Percentiles rank a stretch among this genome's conserved stretches.
phyloP scores from a whole-genome alignment of 1,139 yeast genomes.

The Blastobotrys petasosporus region DNA sequence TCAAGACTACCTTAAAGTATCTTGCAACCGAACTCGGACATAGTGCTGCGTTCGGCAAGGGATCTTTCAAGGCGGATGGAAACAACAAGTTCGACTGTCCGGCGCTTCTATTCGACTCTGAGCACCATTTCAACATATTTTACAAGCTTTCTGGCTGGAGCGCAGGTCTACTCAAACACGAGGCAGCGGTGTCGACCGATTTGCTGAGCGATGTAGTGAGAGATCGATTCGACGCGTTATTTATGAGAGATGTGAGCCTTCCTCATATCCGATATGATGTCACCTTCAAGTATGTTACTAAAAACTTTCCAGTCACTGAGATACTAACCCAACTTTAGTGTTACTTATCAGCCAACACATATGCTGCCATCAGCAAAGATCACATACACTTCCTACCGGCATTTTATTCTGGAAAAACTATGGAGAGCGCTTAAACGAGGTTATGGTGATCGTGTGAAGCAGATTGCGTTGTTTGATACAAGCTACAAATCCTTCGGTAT shows the following conservation, averaged over 20 bases:
- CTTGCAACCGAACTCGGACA: slow-evolving; percentile 68
- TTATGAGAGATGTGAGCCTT: slow-evolving; percentile 54
- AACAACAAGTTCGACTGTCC: slow-evolving; percentile 13
- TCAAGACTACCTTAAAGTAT: slow-evolving; percentile 79
- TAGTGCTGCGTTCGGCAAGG: slow-evolving; percentile 26
- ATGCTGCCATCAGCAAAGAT: slow-evolving; percentile 66
- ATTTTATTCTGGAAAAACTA: slow-evolving; percentile 55
- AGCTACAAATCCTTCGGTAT: slow-evolving; percentile 38
- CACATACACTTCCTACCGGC: slow-evolving; percentile 63
- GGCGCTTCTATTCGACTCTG: slow-evolving; percentile 59
- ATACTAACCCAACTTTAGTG: not conserved
- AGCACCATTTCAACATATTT: slow-evolving; percentile 65
- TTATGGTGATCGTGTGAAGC: slow-evolving; percentile 56
- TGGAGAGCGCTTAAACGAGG: slow-evolving; percentile 57
- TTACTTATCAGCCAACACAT: not conserved
- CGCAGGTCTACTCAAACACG: slow-evolving; percentile 53
- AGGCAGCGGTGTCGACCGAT: slow-evolving; percentile 62
- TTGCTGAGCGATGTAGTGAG: slow-evolving; percentile 71
- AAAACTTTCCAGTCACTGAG: not conserved
- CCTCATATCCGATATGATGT: slow-evolving; percentile 63
- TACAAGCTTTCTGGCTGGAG: slow-evolving; percentile 77
- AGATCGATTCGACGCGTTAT: slow-evolving; percentile 83
- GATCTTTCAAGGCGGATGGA: slow-evolving; percentile 5
- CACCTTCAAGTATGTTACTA: slow-evolving; percentile 36
- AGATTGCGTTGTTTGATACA: slow-evolving; percentile 36